Evolutionary conservation across 805 yeast genomes (phyloP).

Genomic region (Suhomyces sp.): DNA sequence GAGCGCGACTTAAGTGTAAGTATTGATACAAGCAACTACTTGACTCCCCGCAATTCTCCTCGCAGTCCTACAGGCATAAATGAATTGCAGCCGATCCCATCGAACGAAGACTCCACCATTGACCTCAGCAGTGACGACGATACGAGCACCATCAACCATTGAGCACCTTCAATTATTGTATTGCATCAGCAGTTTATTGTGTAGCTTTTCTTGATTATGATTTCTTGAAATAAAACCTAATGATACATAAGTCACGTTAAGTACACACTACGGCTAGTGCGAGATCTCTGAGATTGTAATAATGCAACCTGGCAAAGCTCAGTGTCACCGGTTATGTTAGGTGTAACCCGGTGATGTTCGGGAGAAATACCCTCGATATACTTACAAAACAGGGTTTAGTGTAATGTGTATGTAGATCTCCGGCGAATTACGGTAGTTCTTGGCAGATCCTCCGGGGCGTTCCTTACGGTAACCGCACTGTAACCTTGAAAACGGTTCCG

Average conservation of each 20-base stretch:
- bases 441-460: neutral
- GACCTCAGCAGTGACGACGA: conserved; percentile 1
- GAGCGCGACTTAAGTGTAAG: conserved; percentile 16
- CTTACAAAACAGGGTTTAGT: neutral
- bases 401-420: neutral
- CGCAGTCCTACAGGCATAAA: neutral
- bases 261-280: neutral
- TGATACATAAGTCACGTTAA: neutral
- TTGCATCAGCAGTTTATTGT: neutral
- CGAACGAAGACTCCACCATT: conserved; percentile 5
- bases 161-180: neutral
- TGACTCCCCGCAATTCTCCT: neutral
- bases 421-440: neutral
- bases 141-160: neutral
- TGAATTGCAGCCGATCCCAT: neutral
- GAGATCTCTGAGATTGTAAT: neutral
- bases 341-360: neutral
- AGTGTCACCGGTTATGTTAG: neutral
- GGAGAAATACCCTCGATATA: neutral
- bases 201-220: too few relatives aligned
- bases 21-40: conserved; percentile 11
- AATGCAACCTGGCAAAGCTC: too few relatives aligned
- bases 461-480: too few relatives aligned
- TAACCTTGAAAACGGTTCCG: neutral
- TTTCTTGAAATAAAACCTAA: neutral